Base-by-base conservation (phyloP, 257 asterid genomes). In the Anisodus acutangulus region DNA sequence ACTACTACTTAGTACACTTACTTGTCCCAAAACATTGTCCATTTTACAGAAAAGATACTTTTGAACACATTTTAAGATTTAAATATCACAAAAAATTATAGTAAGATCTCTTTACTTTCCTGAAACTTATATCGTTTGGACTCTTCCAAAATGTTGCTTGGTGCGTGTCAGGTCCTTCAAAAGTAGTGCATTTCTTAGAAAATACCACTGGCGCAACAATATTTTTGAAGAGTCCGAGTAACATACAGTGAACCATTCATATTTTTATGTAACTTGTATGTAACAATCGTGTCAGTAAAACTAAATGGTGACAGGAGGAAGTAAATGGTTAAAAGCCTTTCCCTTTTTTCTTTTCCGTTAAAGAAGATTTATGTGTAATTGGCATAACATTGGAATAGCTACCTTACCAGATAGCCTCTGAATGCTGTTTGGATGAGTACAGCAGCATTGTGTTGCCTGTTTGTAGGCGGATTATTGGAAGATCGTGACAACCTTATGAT, bases 381-480 rank as follows among this genome's bases (percentile, higher is more conserved):
- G 55, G 57, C 83, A 54, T 11, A 35, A 80, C 0, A 15, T 71
- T 76, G 41, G 22, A 78, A 45, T 15, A 9, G 22, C 54, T 57
- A 2, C 16, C 80, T 83, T 76, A 93, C 99, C 15, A 94, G 88
- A 80, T 92, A 94, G 60, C 97, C 97, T 87, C 99, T 90, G 83
- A 94, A 93, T 39, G 95, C 93, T 2, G 98, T 91, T 84, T 96
- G 99, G 79, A 96, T 96, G 86, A 90, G 39, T 13, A 71, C 89
- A 54, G 99, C 99, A 2, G 99, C 97, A 41, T 84, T 84, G 45
- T 87, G 88, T 16, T 88, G 92, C 79, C 87, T 91, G 9, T 78
- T 78, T 6, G 92, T 80, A 79, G 83, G 68, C 17, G 87, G 78
- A 19, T 78, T 83, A 53, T 67, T 85, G 54, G 82, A 83, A 49